Conservation (phyloP, 148 eudicot genomes). For the Suaeda aralocaspica region DNA sequence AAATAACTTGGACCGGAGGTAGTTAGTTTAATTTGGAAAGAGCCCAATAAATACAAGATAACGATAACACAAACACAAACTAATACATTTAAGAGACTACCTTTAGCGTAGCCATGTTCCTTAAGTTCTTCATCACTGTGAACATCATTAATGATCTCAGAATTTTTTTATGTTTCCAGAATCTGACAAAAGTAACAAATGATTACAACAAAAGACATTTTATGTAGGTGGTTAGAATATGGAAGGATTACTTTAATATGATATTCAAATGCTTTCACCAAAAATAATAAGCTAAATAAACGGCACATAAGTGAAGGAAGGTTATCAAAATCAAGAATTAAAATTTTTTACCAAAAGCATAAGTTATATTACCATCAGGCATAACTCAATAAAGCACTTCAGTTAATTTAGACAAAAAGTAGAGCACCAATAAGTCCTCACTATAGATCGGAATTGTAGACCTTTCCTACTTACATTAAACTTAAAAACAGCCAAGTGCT, state of each 20-base stretch:
- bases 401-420: not conserved
- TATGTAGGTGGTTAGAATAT: not conserved
- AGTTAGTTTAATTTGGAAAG: not conserved
- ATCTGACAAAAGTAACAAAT: constrained; percentile 46
- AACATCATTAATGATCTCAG: constrained; percentile 66
- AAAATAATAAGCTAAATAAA: too few relatives aligned
- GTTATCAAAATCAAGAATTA: not conserved
- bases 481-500: not conserved
- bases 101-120: constrained; percentile 73
- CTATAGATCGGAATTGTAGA: not conserved
- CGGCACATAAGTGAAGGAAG: not conserved
- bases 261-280: not conserved
- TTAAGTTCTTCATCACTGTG: constrained; percentile 70
- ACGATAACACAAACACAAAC: not conserved
- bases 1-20: too few relatives aligned
- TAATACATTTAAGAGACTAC: constrained; percentile 31
- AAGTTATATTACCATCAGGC: not conserved
- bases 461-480: not conserved
- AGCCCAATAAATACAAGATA: not conserved
- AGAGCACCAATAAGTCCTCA: too few relatives aligned
- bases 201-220: constrained; percentile 7
- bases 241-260: not conserved
- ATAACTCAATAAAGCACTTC: not conserved
- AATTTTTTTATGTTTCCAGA: constrained; percentile 63
- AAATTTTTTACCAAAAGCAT: not conserved